Percentiles rank a stretch among this genome's conserved stretches.
Evolutionary conservation across 1,139 yeast species (phyloP).

Genomic region (Hyphopichia khmerensis): DNA sequence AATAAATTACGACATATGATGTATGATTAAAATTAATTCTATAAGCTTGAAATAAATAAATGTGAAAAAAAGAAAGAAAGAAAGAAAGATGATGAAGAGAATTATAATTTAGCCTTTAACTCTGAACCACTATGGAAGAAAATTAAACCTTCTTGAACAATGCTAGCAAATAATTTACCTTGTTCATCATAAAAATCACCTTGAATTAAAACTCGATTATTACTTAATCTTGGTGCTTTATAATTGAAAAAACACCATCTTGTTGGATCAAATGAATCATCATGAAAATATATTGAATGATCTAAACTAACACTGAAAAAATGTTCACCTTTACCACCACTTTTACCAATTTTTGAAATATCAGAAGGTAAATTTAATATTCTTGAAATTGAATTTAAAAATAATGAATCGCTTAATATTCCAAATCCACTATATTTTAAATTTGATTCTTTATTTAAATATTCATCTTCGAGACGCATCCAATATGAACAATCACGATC

Average conservation of each 20-base stretch:
- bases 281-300: conserved; percentile 43
- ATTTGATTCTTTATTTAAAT: conserved; percentile 11
- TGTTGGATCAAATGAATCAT: conserved; percentile 41
- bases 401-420: conserved; percentile 35
- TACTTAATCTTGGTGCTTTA: conserved; percentile 34
- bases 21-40: no score
- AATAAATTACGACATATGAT: no score
- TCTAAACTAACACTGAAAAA: conserved; percentile 44
- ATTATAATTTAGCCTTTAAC: conserved; percentile 28
- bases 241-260: conserved; percentile 38
- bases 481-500: conserved; percentile 34
- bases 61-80: not conserved
- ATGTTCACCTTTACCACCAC: conserved; percentile 19
- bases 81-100: not conserved
- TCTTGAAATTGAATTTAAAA: conserved; percentile 28
- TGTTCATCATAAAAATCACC: conserved; percentile 34
- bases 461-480: conserved; percentile 26
- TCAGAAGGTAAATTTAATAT: conserved; percentile 25
- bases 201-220: conserved; percentile 38
- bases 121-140: conserved; percentile 31
- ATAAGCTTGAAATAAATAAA: not conserved
- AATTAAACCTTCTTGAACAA: conserved; percentile 44
- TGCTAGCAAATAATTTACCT: conserved; percentile 39
- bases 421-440: conserved; percentile 28
- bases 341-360: conserved; percentile 15